Evolutionary conservation across 1,139 yeast species (phyloP).

Genomic region (Sugiyamaella sp.): DNA sequence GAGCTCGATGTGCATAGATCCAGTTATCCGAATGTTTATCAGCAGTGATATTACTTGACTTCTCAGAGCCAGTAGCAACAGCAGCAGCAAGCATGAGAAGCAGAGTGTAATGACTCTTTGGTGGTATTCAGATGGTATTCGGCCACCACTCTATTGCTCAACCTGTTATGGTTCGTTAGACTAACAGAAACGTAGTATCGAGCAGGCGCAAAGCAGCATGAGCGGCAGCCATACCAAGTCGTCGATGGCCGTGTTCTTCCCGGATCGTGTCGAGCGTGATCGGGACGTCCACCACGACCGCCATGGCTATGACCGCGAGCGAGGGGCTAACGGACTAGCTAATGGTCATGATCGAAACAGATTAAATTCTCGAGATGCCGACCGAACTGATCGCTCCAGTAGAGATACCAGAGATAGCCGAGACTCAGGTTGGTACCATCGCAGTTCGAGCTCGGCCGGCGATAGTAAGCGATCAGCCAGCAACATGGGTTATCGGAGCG

Average conservation of each 20-base stretch:
- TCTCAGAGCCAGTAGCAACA: no score
- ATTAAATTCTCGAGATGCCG: background rate
- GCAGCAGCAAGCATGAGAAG: no score
- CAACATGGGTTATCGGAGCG: no score
- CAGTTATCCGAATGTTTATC: no score
- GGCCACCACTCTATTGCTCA: background rate
- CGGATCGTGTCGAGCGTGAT: constrained; percentile 22
- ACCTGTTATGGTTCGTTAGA: background rate
- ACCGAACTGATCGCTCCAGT: background rate
- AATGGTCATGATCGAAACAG: background rate
- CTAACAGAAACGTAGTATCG: background rate
- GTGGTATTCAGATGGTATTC: no score
- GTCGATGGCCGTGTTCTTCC: constrained; percentile 27
- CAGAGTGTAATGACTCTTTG: no score
- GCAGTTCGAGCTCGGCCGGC: background rate
- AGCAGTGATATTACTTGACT: no score
- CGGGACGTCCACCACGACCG: constrained; percentile 5
- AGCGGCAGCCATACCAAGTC: constrained; percentile 20
- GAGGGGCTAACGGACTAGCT: background rate
- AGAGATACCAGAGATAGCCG: background rate
- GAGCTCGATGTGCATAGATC: no score
- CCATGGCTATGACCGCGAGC: constrained; percentile 2
- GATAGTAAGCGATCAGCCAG: no score
- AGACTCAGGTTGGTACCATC: background rate
- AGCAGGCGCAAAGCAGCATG: constrained; percentile 14